Base-by-base conservation (phyloP, 1,139 yeast species). In the Lodderomyces metapsilosis region DNA sequence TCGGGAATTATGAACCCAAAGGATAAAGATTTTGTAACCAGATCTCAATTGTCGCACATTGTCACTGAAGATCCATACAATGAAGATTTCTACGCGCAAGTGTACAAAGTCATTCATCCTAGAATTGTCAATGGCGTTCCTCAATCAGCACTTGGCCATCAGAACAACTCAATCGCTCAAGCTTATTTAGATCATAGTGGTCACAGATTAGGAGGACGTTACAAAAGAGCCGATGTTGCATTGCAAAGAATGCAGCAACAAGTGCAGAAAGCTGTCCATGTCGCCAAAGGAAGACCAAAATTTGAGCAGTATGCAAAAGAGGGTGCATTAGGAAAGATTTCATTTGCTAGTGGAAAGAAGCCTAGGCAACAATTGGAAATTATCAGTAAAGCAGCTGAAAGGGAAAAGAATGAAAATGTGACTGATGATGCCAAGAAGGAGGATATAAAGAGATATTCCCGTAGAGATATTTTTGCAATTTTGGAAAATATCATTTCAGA, bases 231-330 rank as follows among this genome's bases (percentile, higher is more conserved):
- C n/a, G 96, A 88, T 62, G 85, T 91, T 52, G 97, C 97, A 1
- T 75, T 91, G 56, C 96, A 88, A 67, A 83, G 96, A 74, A 91
- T 92, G 97, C 98, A 92, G 68, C 96, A 91, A 59, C 98, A 92
- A 67, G 97, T 94, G 43, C 95, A 91, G 60, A 87, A 87, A 58
- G 98, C 98, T 7, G 97, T 92, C 17, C 87, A 95, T 37, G 94
- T 88, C 40, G 97, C 97, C 30, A 87, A 88, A 59, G 96, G 88
- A 57, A 80, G 88, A 59, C 92, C 95, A 51, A 86, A 83, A 69
- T 75, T 77, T 55, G 81, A 80, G 24, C 85, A 79, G 52, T 73
- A 79, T 49, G 82, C 84, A 39, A 82, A 84, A 53, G 96, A 87
- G 57, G 97, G 97, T 52, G 94, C 96, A 1, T 73, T 91, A 47